Base-by-base conservation (phyloP, 1,284 basidiomycete genomes). In the Malassezia cuniculi region DNA sequence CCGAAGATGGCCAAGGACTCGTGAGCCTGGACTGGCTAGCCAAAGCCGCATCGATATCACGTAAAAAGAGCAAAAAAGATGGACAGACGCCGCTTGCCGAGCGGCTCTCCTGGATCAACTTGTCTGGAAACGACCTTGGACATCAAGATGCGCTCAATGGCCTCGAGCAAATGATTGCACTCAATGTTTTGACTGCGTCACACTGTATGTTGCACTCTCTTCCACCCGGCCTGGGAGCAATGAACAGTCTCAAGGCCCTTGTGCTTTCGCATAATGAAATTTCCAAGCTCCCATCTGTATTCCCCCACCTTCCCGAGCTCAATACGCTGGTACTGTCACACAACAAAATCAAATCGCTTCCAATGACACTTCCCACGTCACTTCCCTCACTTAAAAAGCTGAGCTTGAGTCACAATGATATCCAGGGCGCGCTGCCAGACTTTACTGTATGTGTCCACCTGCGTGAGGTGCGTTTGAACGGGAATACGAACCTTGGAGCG, bases 281-380 rank as follows among this genome's bases (percentile, higher is more conserved):
- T 31, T 18, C 24, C 3, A 21, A 32, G 14, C 31, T 58, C 1
- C 44, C 55, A 1, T 17, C 22, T 3, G 18, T 42, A 1, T 48
- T 66, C 16, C 63, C 63, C 4, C 47, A 55, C 20, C 32, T 66
- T 12, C 57, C 61, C 0, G 50, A 64, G 15, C 57, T 66, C 44
- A 66, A 66, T 40, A 64, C 63, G 25, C 51, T 66, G 21, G 53
- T 63, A 9, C 49, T 66, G 9, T 65, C 61, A 15, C 43, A 60
- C 29, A 66, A 66, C 39, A 16, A 45, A 27, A 36, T 66, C 19
- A 37, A 16, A 0, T n/a, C 30, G 4, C 41, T 66, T 5, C 63
- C 61, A 3, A 34, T 40, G n/a, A 51, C 52, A 8, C 31, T 66
- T 1, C 54, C 61, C 4, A 44, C 52, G 0, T 52, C 50, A 8